phyloP scores from a whole-genome alignment of 108 stramenopile species.

The Chaetoceros muelleri region DNA sequence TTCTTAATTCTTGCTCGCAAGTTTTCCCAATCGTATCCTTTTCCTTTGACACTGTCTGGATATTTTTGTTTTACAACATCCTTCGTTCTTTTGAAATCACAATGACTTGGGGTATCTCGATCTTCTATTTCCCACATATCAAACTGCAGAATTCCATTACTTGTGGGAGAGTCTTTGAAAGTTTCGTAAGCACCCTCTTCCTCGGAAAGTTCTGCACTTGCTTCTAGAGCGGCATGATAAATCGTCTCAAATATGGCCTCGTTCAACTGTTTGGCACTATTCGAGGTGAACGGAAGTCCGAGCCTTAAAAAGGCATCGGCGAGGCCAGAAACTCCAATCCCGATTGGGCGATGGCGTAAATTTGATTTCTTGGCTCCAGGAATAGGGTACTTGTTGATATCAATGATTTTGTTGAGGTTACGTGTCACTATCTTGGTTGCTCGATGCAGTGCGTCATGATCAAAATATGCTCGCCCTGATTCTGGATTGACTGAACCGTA shows the following conservation, averaged over 20 bases:
- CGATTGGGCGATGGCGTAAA: slow-evolving; percentile 88
- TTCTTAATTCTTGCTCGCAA: slow-evolving; percentile 61
- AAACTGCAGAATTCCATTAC: slow-evolving; percentile 83
- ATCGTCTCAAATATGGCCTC: slow-evolving; percentile 94
- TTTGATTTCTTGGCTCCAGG: slow-evolving; percentile 81
- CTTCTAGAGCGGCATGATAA: slow-evolving; percentile 90
- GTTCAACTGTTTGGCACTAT: slow-evolving; percentile 79
- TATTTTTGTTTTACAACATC: slow-evolving; percentile 15
- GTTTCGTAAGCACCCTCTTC: slow-evolving; percentile 79
- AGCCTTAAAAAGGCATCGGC: slow-evolving; percentile 90
- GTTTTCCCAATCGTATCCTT: slow-evolving; percentile 82
- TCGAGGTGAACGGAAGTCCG: slow-evolving; percentile 85
- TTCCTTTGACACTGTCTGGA: slow-evolving; percentile 10
- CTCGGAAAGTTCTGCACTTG: slow-evolving; percentile 84
- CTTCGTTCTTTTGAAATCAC: background rate
- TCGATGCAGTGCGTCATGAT: slow-evolving; percentile 79
- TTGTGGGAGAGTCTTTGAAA: slow-evolving; percentile 86
- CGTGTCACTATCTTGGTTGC: slow-evolving; percentile 83
- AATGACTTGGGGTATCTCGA: slow-evolving; percentile 44
- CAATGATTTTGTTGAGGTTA: slow-evolving; percentile 93
- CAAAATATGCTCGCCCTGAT: slow-evolving; percentile 63
- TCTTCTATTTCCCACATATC: slow-evolving; percentile 84
- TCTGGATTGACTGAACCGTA: slow-evolving; percentile 65
- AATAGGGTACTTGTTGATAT: slow-evolving; percentile 89
- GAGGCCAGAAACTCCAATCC: slow-evolving; percentile 94